These are phyloP conservation scores for Albugo candida DNA, from an alignment of 352 stramenopile genomes.

Conservation along the genomic window DNA sequence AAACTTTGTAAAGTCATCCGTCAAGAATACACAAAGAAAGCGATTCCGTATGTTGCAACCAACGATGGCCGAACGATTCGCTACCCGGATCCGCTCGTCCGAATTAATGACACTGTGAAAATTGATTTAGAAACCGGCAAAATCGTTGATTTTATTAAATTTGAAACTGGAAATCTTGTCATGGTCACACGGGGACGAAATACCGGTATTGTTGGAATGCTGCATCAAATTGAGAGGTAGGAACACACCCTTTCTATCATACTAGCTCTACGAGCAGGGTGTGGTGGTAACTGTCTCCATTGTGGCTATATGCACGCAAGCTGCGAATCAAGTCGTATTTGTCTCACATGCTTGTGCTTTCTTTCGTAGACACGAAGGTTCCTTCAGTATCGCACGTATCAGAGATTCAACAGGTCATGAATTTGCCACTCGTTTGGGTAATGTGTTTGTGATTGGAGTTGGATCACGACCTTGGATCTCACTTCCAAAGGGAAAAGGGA, in stretches of 20 bases:
- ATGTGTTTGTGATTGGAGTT: slow-evolving; percentile 96
- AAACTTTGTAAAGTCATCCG: slow-evolving; percentile 98
- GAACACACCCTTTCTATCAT: slow-evolving; percentile 79
- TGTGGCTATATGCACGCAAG: not conserved
- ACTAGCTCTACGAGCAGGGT: slow-evolving; percentile 45
- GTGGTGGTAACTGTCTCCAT: slow-evolving; percentile 28
- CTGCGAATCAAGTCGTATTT: not conserved
- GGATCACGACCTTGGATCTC: slow-evolving; percentile 84
- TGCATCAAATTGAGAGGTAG: slow-evolving; percentile 94
- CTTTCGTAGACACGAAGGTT: slow-evolving; percentile 88
- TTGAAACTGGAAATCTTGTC: slow-evolving; percentile 94
- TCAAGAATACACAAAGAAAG: slow-evolving; percentile 90
- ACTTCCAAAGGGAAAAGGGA: slow-evolving; percentile 95
- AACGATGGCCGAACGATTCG: slow-evolving; percentile 98
- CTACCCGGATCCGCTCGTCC: slow-evolving; percentile 96
- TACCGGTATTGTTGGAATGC: slow-evolving; percentile 90
- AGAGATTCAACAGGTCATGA: slow-evolving; percentile 94
- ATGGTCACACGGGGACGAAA: slow-evolving; percentile 97
- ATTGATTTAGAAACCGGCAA: slow-evolving; percentile 96
- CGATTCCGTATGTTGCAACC: slow-evolving; percentile 96
- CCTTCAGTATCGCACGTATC: slow-evolving; percentile 98
- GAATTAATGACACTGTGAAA: slow-evolving; percentile 99
- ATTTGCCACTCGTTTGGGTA: slow-evolving; percentile 94
- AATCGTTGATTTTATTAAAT: slow-evolving; percentile 95
- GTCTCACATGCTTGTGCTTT: slow-evolving; percentile 11